Percentiles rank a stretch among this genome's conserved stretches.
Evolutionary conservation across 2,329 filamentous ascomycete genomes (phyloP).

Genomic region (Curvularia spicifera): DNA sequence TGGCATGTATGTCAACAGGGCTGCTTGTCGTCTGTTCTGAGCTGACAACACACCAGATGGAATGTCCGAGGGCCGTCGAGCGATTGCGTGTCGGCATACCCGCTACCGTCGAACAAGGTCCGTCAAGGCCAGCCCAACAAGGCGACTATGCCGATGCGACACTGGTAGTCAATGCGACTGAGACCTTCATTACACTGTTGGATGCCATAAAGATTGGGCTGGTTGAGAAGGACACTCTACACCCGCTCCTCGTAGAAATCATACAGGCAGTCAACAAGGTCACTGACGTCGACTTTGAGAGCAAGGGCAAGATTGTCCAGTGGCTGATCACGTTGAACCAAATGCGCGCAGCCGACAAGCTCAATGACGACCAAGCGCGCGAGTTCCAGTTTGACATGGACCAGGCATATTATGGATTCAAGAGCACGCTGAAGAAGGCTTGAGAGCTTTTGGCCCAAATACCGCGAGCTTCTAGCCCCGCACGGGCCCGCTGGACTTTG

Average conservation of each 20-base stretch:
- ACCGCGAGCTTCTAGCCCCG: constrained; percentile 11
- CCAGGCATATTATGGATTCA: constrained; percentile 92
- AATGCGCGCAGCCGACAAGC: constrained; percentile 93
- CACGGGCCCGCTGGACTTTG: constrained; percentile 26
- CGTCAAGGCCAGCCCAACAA: constrained; percentile 51
- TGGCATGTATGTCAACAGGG: constrained; percentile 75
- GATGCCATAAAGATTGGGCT: constrained; percentile 93
- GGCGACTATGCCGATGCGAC: constrained; percentile 59
- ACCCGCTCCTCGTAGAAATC: constrained; percentile 90
- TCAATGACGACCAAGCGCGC: constrained; percentile 83
- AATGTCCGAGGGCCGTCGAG: constrained; percentile 92
- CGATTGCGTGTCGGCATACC: constrained; percentile 91
- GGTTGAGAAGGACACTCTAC: constrained; percentile 93
- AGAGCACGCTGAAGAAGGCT: constrained; percentile 68
- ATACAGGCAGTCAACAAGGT: constrained; percentile 98
- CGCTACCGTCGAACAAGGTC: constrained; percentile 71
- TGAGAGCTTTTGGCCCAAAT: constrained; percentile 21
- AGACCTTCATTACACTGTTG: constrained; percentile 98
- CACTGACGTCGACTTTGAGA: constrained; percentile 93
- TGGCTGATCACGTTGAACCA: constrained; percentile 98
- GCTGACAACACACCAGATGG: constrained; percentile 66
- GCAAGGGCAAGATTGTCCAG: constrained; percentile 94
- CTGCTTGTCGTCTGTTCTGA: not conserved
- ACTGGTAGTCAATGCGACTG: constrained; percentile 86
- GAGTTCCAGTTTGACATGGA: constrained; percentile 94